Base-by-base conservation (phyloP, 768 basidiomycete genomes). In the Mycena latifolia region DNA sequence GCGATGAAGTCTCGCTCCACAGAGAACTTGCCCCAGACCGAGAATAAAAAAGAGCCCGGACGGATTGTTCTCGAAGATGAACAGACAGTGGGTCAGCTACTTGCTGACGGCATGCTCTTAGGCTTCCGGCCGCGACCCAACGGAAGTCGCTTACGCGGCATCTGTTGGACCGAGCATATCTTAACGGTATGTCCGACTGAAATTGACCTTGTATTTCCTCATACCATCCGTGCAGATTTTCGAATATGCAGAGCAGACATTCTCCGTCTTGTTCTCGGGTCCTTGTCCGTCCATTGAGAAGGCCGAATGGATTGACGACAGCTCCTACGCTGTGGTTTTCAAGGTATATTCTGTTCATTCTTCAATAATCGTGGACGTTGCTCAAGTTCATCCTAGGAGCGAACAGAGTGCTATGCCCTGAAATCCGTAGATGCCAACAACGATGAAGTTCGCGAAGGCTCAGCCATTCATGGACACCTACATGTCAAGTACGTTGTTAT, bases 161-260 rank as follows among this genome's bases (percentile, higher is more conserved):
- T 88, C 24, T 78, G 77, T 17, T 89, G 89, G 89, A 81, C 85
- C 5, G 76, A 82, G 28, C 50, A 76, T 14, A 79, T 81, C 47
- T 63, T 86, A 12, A 74, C 75, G 50, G 86, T 85, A 68, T 66
- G 80, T 74, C 25, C 25, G n/a, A 24, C 61, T 22, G 7, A 7
- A 14, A 22, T 43, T n/a, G 28, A 24, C 53, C 48, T 41, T 27
- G 41, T 10, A 39, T 66, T 39, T 28, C 60, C 37, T 71, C 18
- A 43, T 22, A 2, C 46, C 41, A 17, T 28, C n/a, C n/a, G n/a
- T 22, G 1, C 35, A 86, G 85, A 72, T 80, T 12, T 84, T 84
- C 63, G 77, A 81, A 61, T 82, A 80, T 69, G 61, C 69, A 22
- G 71, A 72, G 1, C 72, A 71, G 39, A 53, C 66, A 15, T 68